These are phyloP conservation scores for Tolypocladium cylindrosporum DNA, from an alignment of 2,329 filamentous ascomycete species.

Conservation along the genomic window DNA sequence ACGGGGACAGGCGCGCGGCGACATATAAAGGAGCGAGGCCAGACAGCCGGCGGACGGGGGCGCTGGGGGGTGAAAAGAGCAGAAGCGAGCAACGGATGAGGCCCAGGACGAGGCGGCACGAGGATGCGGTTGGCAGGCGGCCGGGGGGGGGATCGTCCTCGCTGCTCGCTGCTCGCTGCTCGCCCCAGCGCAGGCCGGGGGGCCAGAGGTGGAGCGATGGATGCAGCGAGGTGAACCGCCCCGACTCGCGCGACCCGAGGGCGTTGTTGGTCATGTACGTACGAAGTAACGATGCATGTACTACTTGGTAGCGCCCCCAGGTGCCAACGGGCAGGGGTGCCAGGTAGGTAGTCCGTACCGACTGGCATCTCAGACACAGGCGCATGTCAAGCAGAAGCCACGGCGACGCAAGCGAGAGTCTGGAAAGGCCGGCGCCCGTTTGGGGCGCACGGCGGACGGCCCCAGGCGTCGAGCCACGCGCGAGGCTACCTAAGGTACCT, in stretches of 20 bases:
- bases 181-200: background rate
- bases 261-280: too few species aligned
- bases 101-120: background rate
- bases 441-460: background rate
- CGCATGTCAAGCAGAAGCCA: background rate
- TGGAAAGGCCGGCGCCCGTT: background rate
- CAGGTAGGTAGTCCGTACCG: background rate
- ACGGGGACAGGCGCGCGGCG: background rate
- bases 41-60: background rate
- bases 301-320: background rate
- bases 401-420: background rate
- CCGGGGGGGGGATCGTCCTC: background rate
- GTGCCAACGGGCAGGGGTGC: background rate
- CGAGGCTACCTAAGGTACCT: too few species aligned
- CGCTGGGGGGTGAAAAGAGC: background rate
- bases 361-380: background rate
- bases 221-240: background rate
- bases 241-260: too few species aligned
- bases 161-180: background rate
- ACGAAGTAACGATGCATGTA: too few species aligned
- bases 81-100: background rate
- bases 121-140: background rate
- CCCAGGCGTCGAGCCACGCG: background rate
- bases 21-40: background rate
- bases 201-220: background rate